phyloP scores from a whole-genome alignment of 495 filamentous ascomycete genomes.

The Annulohypoxylon bovei region DNA sequence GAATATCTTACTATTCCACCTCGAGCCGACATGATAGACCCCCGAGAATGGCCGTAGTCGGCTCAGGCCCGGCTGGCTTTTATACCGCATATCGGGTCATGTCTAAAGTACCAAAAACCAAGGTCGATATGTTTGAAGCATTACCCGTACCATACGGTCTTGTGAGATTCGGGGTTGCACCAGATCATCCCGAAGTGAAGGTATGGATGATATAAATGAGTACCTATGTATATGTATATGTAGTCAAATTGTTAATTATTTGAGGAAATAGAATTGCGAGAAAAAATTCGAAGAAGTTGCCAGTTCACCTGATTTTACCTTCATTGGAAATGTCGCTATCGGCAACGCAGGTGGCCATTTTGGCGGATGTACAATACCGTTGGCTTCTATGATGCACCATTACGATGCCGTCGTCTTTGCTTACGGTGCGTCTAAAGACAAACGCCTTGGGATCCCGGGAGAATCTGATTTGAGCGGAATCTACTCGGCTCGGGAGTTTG shows the following conservation, averaged over 20 bases:
- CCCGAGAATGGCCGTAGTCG: conserved; percentile 85
- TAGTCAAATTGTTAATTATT: neutral
- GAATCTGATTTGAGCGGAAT: conserved; percentile 77
- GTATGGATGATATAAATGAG: conserved; percentile 55
- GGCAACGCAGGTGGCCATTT: conserved; percentile 63
- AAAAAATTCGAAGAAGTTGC: conserved; percentile 93
- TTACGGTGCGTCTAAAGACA: conserved; percentile 89
- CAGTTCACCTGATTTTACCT: conserved; percentile 80
- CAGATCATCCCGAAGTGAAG: conserved; percentile 98
- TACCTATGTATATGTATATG: neutral
- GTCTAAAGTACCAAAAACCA: conserved; percentile 71
- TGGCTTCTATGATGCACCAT: conserved; percentile 75
- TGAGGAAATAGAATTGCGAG: conserved; percentile 78
- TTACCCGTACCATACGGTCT: conserved; percentile 92
- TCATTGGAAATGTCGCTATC: conserved; percentile 87
- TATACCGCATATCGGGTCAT: conserved; percentile 90
- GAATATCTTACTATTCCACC: conserved; percentile 38
- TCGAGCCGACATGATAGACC: conserved; percentile 58
- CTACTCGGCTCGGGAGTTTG: conserved; percentile 90
- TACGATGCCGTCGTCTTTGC: conserved; percentile 94
- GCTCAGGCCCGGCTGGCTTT: conserved; percentile 95
- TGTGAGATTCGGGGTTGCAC: conserved; percentile 92
- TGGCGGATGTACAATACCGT: conserved; percentile 66
- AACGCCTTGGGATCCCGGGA: conserved; percentile 79
- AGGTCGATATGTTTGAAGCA: conserved; percentile 96